Evolutionary conservation across 2,329 filamentous ascomycete species (phyloP).

Genomic region (Nemania diffusa): DNA sequence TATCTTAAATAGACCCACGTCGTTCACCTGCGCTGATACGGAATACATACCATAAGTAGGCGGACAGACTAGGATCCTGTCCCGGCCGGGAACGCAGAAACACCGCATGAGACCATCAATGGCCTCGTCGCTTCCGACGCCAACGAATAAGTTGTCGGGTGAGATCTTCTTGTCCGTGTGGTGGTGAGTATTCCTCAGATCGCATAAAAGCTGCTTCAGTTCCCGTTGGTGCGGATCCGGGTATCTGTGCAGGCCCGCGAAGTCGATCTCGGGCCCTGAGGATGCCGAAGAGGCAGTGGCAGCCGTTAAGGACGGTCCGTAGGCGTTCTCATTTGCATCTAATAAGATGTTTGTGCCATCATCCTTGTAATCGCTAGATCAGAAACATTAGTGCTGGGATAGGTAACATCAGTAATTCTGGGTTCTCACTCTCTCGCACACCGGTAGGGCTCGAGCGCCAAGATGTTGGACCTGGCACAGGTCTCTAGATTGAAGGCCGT

Average conservation of each 20-base stretch:
- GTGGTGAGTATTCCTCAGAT: slow-evolving; percentile 83
- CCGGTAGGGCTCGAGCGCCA: slow-evolving; percentile 80
- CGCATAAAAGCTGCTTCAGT: slow-evolving; percentile 87
- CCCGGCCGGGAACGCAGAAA: slow-evolving; percentile 87
- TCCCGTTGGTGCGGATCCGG: slow-evolving; percentile 93
- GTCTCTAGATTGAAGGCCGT: slow-evolving; percentile 77
- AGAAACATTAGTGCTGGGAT: slow-evolving; percentile 46
- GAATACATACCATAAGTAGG: slow-evolving; percentile 99
- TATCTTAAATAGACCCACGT: slow-evolving; percentile 86
- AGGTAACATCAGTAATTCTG: slow-evolving; percentile 25
- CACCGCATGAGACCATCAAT: slow-evolving; percentile 93
- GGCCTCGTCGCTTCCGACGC: slow-evolving; percentile 95
- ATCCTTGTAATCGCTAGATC: slow-evolving; percentile 92
- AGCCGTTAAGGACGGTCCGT: slow-evolving; percentile 78
- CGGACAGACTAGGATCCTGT: slow-evolving; percentile 93
- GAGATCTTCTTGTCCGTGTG: slow-evolving; percentile 79
- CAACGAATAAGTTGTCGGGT: slow-evolving; percentile 89
- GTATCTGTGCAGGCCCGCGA: slow-evolving; percentile 89
- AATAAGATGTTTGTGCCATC: slow-evolving; percentile 95
- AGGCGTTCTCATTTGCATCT: slow-evolving; percentile 98
- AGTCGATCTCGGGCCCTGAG: slow-evolving; percentile 70
- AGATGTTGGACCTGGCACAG: slow-evolving; percentile 80
- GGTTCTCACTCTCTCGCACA: slow-evolving; percentile 80
- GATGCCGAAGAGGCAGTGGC: slow-evolving; percentile 59
- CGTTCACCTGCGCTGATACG: slow-evolving; percentile 94